Percentiles rank a stretch among this genome's conserved stretches.
These are phyloP conservation scores for Gentiana macrophylla DNA, from an alignment of 257 asterid genomes.

Conservation along the genomic window DNA sequence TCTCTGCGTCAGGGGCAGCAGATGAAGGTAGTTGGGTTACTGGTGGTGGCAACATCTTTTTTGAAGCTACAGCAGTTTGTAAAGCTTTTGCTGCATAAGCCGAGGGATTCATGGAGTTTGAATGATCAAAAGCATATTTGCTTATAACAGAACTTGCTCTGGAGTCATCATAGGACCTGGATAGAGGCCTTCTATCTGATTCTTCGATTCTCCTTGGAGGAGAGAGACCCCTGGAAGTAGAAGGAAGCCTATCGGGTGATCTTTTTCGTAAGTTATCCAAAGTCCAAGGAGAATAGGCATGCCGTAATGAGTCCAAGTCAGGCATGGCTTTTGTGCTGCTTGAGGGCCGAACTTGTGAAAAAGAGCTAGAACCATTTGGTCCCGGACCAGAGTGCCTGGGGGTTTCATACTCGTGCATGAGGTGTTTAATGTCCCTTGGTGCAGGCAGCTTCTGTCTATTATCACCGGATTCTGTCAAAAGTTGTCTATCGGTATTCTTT, in stretches of 20 bases:
- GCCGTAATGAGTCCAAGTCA: constrained; percentile 30
- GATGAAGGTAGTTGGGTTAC: constrained; percentile 32
- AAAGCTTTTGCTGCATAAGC: constrained; percentile 31
- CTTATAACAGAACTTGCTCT: constrained; percentile 37
- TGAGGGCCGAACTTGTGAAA: constrained; percentile 15
- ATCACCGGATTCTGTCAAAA: constrained; percentile 19
- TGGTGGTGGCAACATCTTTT: constrained; percentile 27
- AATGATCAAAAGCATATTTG: constrained; percentile 41
- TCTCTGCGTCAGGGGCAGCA: constrained; percentile 40
- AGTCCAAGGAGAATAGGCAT: constrained; percentile 69
- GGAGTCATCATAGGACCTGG: constrained; percentile 40
- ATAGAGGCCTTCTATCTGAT: constrained; percentile 32
- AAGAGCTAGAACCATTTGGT: constrained; percentile 22
- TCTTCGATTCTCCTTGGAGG: constrained; percentile 56
- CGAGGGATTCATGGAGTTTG: constrained; percentile 42
- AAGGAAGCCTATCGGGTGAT: constrained; percentile 48
- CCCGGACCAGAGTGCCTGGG: constrained; percentile 32
- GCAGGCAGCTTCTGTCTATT: constrained; percentile 27
- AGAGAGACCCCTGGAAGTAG: constrained; percentile 38
- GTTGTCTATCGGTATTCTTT: constrained; percentile 15
- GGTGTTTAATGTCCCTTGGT: constrained; percentile 24
- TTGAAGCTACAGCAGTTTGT: constrained; percentile 45
- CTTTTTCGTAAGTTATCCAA: constrained; percentile 61
- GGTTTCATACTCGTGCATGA: constrained; percentile 29
- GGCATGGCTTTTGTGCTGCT: constrained; percentile 33